Conservation (phyloP, 495 filamentous ascomycete species). For the Glonium stellatum region DNA sequence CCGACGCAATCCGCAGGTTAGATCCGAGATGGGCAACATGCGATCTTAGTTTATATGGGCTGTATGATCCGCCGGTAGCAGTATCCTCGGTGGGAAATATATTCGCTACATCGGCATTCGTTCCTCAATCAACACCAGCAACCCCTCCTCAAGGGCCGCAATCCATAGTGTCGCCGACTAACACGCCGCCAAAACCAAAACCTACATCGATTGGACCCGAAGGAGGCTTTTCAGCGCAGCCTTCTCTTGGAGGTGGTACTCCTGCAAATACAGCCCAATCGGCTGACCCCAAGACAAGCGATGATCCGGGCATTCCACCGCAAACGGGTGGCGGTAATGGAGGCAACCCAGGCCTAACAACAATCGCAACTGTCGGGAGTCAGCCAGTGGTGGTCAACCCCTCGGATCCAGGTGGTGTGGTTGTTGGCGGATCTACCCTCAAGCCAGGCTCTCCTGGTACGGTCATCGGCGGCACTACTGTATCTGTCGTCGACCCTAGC, state of each 20-base stretch:
- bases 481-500: slow-evolving; percentile 8
- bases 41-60: slow-evolving; percentile 9
- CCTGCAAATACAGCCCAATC: not conserved
- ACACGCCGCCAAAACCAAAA: slow-evolving; percentile 1
- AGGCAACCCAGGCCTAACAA: slow-evolving; percentile 5
- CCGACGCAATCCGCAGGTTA: slow-evolving; percentile 10
- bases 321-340: not conserved
- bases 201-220: not conserved
- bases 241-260: not conserved
- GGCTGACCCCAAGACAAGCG: not conserved
- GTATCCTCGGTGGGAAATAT: slow-evolving; percentile 10
- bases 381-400: slow-evolving; percentile 7
- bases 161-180: not conserved
- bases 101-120: not conserved
- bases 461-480: not conserved
- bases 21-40: slow-evolving; percentile 15
- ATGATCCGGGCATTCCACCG: not conserved
- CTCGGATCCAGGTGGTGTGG: not conserved
- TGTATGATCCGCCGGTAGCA: slow-evolving; percentile 16
- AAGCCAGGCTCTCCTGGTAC: slow-evolving; percentile 10
- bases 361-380: slow-evolving; percentile 11
- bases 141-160: not conserved
- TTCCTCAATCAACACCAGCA: not conserved
- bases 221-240: not conserved
- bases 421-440: slow-evolving; percentile 10